phyloP scores from a whole-genome alignment of 257 asterid species.

The Haberlea rhodopensis region DNA sequence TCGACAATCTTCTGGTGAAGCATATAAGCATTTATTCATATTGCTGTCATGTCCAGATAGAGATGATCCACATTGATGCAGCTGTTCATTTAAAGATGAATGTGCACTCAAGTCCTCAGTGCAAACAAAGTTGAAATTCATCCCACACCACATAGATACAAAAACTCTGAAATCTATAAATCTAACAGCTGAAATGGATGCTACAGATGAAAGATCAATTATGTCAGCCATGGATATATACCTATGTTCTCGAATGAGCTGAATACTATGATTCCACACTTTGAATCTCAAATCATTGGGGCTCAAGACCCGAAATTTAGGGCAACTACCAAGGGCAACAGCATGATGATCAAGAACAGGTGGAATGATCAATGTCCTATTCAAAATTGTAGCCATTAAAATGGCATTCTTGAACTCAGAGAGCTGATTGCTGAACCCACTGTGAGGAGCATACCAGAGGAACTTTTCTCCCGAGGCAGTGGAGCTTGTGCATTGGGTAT shows the following conservation, averaged over 20 bases:
- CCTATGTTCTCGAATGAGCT: constrained; percentile 67
- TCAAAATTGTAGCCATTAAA: constrained; percentile 68
- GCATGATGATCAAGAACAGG: constrained; percentile 91
- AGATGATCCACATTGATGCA: constrained; percentile 66
- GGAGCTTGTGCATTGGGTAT: constrained; percentile 25
- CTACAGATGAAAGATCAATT: constrained; percentile 59
- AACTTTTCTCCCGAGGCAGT: constrained; percentile 37
- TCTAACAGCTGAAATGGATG: constrained; percentile 49
- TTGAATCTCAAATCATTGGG: constrained; percentile 65
- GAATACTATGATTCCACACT: constrained; percentile 76
- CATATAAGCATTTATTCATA: constrained; percentile 49
- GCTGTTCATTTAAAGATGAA: constrained; percentile 37
- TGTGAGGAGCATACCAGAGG: constrained; percentile 93
- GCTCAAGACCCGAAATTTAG: constrained; percentile 80
- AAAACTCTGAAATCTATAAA: constrained; percentile 73
- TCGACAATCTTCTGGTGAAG: constrained; percentile 75
- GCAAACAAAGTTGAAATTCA: constrained; percentile 49
- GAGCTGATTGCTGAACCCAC: constrained; percentile 96
- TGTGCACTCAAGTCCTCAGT: constrained; percentile 25
- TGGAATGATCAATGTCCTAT: constrained; percentile 77
- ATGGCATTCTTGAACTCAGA: constrained; percentile 79
- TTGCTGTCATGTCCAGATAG: constrained; percentile 62
- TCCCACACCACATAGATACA: constrained; percentile 67
- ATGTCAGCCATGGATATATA: constrained; percentile 78
- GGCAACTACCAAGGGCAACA: constrained; percentile 91